These are phyloP conservation scores for Penicillium palitans DNA, from an alignment of 2,329 filamentous ascomycete species.

Conservation along the genomic window DNA sequence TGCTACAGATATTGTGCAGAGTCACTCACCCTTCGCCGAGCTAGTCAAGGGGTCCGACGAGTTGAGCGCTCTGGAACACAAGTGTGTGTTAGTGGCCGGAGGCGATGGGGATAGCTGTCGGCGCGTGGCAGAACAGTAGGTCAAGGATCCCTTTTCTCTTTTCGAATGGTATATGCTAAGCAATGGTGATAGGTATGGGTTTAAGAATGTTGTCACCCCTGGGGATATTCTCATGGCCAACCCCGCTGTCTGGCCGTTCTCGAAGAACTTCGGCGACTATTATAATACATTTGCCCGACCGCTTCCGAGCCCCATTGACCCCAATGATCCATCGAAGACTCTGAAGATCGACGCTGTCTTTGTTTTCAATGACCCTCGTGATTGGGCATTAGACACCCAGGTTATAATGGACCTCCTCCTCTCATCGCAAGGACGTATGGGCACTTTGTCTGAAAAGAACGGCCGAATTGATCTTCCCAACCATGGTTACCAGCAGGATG, in stretches of 20 bases:
- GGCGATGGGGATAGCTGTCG: conserved; percentile 68
- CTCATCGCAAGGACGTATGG: conserved; percentile 74
- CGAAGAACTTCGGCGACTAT: conserved; percentile 62
- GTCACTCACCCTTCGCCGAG: conserved; percentile 84
- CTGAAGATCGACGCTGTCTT: conserved; percentile 87
- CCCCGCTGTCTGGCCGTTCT: conserved; percentile 81
- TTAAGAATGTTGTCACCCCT: conserved; percentile 78
- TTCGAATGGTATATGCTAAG: background rate
- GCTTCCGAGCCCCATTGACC: conserved; percentile 38
- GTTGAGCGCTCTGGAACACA: conserved; percentile 55
- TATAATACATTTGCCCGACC: conserved; percentile 54
- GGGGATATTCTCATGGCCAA: conserved; percentile 77
- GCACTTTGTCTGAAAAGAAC: conserved; percentile 75
- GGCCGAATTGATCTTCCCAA: conserved; percentile 65
- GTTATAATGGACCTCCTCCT: conserved; percentile 81
- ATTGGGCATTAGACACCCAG: conserved; percentile 90
- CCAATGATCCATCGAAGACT: conserved; percentile 47
- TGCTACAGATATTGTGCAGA: conserved; percentile 75
- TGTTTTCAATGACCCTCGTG: conserved; percentile 92
- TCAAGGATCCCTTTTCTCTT: background rate
- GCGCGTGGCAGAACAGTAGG: conserved; percentile 67
- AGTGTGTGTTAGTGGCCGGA: conserved; percentile 73
- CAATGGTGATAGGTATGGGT: conserved; percentile 60
- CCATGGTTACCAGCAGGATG: conserved; percentile 77
- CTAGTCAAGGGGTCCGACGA: conserved; percentile 61